phyloP scores from a whole-genome alignment of 768 basidiomycete species.

The Auriscalpium microsporum region DNA sequence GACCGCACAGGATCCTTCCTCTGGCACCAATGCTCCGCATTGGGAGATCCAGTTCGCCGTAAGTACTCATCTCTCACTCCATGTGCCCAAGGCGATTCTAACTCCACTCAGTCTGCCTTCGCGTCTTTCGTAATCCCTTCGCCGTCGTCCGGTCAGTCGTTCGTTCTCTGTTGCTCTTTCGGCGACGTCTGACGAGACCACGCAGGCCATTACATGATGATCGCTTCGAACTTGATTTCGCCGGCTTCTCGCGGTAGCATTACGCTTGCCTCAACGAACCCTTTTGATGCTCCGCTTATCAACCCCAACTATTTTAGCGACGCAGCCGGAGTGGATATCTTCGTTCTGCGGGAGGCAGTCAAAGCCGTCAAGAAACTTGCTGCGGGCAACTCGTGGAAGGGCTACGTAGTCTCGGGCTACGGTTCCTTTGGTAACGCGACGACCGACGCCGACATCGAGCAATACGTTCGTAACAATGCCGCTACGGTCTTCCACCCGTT shows the following conservation, averaged over 20 bases:
- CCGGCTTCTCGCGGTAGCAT: constrained; percentile 15
- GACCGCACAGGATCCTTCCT: background rate
- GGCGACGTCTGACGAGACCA: too few species aligned
- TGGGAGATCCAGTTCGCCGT: background rate
- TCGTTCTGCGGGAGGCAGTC: background rate
- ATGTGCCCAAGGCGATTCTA: background rate
- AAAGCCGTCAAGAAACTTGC: background rate
- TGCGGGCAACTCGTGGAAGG: background rate
- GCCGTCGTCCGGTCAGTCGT: too few species aligned
- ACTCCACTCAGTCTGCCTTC: background rate
- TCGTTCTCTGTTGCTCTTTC: too few species aligned
- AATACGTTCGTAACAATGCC: constrained; percentile 1
- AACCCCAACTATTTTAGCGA: constrained; percentile 11
- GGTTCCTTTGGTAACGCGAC: background rate
- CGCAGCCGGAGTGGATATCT: background rate
- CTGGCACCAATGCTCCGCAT: constrained; percentile 1
- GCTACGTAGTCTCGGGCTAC: background rate
- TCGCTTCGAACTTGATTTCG: background rate
- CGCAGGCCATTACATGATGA: background rate
- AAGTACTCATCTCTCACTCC: background rate
- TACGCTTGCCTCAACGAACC: constrained; percentile 13
- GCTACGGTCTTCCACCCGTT: constrained; percentile 5
- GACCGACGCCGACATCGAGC: constrained; percentile 8
- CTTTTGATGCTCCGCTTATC: constrained; percentile 18
- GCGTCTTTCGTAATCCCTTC: too few species aligned